phyloP scores from a whole-genome alignment of 2,329 filamentous ascomycete species.

The Nemania abortiva region DNA sequence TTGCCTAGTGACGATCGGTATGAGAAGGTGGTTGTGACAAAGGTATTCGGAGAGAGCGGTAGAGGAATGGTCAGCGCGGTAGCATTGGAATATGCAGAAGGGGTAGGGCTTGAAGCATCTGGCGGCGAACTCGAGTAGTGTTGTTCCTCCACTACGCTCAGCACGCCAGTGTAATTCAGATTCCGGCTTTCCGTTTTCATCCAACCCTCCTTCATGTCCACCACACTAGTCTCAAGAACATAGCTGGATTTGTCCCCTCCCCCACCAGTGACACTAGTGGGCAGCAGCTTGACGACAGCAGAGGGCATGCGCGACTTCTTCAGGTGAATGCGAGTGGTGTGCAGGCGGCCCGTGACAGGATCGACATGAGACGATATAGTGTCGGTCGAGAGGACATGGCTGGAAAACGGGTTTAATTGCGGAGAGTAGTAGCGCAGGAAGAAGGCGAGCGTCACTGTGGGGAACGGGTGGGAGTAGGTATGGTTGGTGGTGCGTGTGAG shows the following conservation, averaged over 20 bases:
- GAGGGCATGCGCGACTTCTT: conserved; percentile 84
- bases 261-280: conserved; percentile 75
- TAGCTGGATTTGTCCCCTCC: conserved; percentile 78
- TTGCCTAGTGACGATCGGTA: conserved; percentile 80
- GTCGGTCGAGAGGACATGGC: conserved; percentile 85
- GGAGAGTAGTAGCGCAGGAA: conserved; percentile 85
- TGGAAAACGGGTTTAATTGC: conserved; percentile 80
- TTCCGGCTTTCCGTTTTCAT: conserved; percentile 87
- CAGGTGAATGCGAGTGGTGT: conserved; percentile 83
- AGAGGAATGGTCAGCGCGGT: conserved; percentile 27
- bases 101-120: conserved; percentile 45
- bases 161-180: conserved; percentile 83
- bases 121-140: conserved; percentile 66
- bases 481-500: conserved; percentile 75
- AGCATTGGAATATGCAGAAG: conserved; percentile 49
- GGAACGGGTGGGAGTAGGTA: conserved; percentile 83
- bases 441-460: conserved; percentile 87
- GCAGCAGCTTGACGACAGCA: conserved; percentile 80
- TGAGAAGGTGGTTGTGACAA: conserved; percentile 79
- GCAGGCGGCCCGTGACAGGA: conserved; percentile 76
- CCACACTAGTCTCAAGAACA: conserved; percentile 82
- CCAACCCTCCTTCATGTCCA: conserved; percentile 83
- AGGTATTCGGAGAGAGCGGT: conserved; percentile 60
- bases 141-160: conserved; percentile 83
- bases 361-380: conserved; percentile 82